A percentile compares a stretch with the other conserved stretches of the same genome.
Conservation (phyloP, 352 stramenopile species). For the Saprolegnia diclina region DNA sequence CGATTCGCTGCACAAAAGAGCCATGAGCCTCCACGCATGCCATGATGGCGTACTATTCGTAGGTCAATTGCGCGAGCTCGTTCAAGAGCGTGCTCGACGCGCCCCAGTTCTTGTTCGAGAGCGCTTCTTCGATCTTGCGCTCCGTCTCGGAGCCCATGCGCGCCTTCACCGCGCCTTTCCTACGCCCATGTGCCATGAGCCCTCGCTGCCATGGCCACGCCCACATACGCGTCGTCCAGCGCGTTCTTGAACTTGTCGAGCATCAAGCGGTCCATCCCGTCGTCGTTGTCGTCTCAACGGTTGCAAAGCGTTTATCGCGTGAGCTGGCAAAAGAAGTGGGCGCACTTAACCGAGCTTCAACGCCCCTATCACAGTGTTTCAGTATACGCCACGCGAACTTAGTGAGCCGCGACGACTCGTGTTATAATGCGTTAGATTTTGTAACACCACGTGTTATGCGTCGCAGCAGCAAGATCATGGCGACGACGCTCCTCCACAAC, state of each 20-base stretch:
- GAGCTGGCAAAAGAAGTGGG: slow-evolving; percentile 5
- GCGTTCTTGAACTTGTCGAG: slow-evolving; percentile 83
- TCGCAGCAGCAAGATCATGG: not conserved
- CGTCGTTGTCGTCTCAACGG: slow-evolving; percentile 15
- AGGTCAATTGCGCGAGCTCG: slow-evolving; percentile 96
- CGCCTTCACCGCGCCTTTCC: slow-evolving; percentile 80
- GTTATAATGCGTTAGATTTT: not conserved
- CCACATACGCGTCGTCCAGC: slow-evolving; percentile 80
- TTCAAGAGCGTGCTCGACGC: slow-evolving; percentile 97
- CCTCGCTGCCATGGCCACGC: not conserved
- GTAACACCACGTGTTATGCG: not conserved
- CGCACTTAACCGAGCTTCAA: slow-evolving; percentile 9
- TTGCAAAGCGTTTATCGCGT: slow-evolving; percentile 27
- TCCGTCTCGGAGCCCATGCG: slow-evolving; percentile 84
- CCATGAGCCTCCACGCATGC: not conserved
- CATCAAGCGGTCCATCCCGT: slow-evolving; percentile 74
- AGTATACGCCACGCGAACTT: not conserved
- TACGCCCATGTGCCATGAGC: slow-evolving; percentile 29
- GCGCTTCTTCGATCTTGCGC: slow-evolving; percentile 89
- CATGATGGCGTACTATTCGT: slow-evolving; percentile 78
- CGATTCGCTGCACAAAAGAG: slow-evolving; percentile 53
- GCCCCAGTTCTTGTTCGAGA: slow-evolving; percentile 99
- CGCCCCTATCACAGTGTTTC: not conserved
- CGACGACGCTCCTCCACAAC: slow-evolving; percentile 20
- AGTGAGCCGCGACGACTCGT: not conserved